Conservation (phyloP, 495 filamentous ascomycete species). For the Penicillium fimorum region DNA sequence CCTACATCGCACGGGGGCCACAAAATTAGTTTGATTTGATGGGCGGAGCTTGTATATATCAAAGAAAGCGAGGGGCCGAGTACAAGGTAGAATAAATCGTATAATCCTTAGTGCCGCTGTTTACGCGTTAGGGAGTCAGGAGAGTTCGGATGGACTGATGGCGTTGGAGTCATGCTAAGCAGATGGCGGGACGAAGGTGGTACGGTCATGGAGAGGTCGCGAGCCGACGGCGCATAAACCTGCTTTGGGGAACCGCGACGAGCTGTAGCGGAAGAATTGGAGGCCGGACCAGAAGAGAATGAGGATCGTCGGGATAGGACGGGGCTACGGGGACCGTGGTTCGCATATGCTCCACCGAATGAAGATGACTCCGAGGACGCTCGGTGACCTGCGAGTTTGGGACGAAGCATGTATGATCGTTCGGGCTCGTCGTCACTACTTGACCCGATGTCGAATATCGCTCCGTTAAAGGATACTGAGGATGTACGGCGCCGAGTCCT, state of each 20-base stretch:
- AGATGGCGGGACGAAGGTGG: slow-evolving; percentile 30
- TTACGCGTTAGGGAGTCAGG: slow-evolving; percentile 21
- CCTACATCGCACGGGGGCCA: not conserved
- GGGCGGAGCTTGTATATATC: not conserved
- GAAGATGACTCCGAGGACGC: slow-evolving; percentile 22
- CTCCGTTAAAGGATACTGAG: slow-evolving; percentile 17
- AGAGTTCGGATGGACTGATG: slow-evolving; percentile 20
- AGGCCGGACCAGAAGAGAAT: slow-evolving; percentile 20
- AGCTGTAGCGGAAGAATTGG: slow-evolving; percentile 8
- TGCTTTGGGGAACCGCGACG: slow-evolving; percentile 20
- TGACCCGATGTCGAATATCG: slow-evolving; percentile 20
- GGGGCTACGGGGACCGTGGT: slow-evolving; percentile 14
- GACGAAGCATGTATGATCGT: slow-evolving; percentile 6
- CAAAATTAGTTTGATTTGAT: not conserved
- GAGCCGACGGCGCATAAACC: slow-evolving; percentile 15
- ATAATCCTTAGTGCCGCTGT: slow-evolving; percentile 13
- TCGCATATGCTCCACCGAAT: slow-evolving; percentile 7
- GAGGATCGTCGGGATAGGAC: slow-evolving; percentile 24
- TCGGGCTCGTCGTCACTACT: slow-evolving; percentile 28
- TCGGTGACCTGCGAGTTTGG: slow-evolving; percentile 4
- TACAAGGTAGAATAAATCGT: not conserved
- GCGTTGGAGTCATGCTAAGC: slow-evolving; percentile 36
- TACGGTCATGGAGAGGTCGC: slow-evolving; percentile 27
- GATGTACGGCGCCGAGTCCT: slow-evolving; percentile 23
- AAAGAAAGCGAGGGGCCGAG: not conserved